Evolutionary conservation across 2,329 filamentous ascomycete species (phyloP), one percentile per base, ranked within the genome.

Genomic region (Endocalyx cinctus): DNA sequence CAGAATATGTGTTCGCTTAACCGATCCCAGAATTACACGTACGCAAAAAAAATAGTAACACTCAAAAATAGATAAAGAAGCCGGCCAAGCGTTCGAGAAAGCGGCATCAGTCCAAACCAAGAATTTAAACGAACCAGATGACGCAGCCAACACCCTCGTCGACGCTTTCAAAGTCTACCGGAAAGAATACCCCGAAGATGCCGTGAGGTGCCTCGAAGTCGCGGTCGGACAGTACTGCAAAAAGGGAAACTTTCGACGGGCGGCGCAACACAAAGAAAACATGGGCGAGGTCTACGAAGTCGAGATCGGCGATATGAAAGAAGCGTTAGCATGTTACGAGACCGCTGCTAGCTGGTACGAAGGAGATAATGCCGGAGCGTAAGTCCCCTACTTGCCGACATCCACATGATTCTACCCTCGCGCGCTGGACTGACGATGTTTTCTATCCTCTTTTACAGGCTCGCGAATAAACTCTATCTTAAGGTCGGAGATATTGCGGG

Each of bases 101-200:
- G 87, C 87, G 10, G 90, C 88, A n/a, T 63, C 74, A 27, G 81
- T 97, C 39, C 87, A 94, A 60, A 76, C 69, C 31, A 74, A 80
- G 46, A 82, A 89, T 51, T 75, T 97, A 31, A 94, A 88, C 57
- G 89, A 97, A 56, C 86, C 84, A 26, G 87, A 94, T 58, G 92
- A 97, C 57, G 87, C 88, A 29, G 89, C 90, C 44, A 94, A 94
- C 63, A 83, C 84, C 29, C 69, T 88, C 41, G 78, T 83, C 52
- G 89, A 97, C 60, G 92, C 92, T 33, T 97, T 89, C 75, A 96
- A 97, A 70, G 84, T 87, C 39, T 97, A 96, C 67, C 77, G 83
- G 52, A 94, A 88, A 64, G 80, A 84, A 33, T 80, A 86, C 51
- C 88, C 88, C 14, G 73, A 87, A 55, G 83, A 90, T 52, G 90